Base-by-base conservation (phyloP, 2,329 filamentous ascomycete genomes). In the Botrytis deweyae region DNA sequence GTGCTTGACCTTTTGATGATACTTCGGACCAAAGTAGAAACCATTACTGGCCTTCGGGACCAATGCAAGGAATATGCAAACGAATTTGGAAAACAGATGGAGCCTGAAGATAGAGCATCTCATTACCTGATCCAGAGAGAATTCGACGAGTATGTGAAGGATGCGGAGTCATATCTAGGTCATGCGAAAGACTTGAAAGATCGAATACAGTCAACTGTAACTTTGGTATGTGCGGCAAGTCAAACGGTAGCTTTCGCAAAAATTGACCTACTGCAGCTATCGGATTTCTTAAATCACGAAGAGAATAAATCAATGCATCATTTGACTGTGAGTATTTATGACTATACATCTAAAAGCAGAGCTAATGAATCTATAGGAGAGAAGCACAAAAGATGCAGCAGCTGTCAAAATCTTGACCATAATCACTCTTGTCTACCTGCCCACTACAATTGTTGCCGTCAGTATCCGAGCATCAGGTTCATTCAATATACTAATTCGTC, bases 391-490 rank as follows among this genome's bases (percentile, higher is more conserved):
- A 70, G 77, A 79, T 70, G 76, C 78, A 16, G 77, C 78, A 16
- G 77, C 76, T 3, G 76, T 79, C n/a, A 79, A 79, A 38, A 78
- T 78, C 36, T 55, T 79, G 7, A 79, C 78, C 4, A 72, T 79
- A 10, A 78, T 79, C 18, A 78, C 77, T 3, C 64, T 79, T 7
- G 73, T 79, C 22, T 79, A 78, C 66, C 68, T 79, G 4, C 78
- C 78, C 1, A 73, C 70, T 10, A 78, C 78, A 16, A 76, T 79
- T 46, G 77, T 79, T 52, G 77, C 78, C 1, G 77, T 77, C 46
- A 73, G 73, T 74, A 20, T 25, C 9, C 22, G 20, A 29, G 6
- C 52, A 20, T 55, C 20, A 22, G 4, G 46, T 16, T 66, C 20
- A 46, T 22, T n/a, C 2, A 55, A n/a, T 36, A 46, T n/a, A 38